phyloP scores from a whole-genome alignment of 148 eudicot genomes.

The Diospyros lotus region DNA sequence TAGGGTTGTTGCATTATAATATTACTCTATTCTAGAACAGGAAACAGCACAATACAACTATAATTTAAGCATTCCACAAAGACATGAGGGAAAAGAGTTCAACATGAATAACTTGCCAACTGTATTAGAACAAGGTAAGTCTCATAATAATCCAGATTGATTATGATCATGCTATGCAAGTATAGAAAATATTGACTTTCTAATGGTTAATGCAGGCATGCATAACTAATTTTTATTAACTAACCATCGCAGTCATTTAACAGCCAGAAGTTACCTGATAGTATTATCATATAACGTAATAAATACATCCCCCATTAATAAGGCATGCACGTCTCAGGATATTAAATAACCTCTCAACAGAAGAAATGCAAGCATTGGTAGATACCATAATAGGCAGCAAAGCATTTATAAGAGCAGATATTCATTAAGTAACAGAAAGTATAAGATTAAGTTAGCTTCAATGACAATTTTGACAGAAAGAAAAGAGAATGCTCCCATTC shows the following conservation, averaged over 20 bases:
- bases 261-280: neutral
- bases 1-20: neutral
- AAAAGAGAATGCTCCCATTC: slow-evolving; percentile 2
- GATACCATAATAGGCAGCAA: neutral
- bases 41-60: neutral
- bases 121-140: neutral
- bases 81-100: neutral
- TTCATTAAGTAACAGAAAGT: neutral
- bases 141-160: neutral
- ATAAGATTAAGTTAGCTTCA: neutral
- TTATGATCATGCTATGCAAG: neutral
- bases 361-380: neutral
- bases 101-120: neutral
- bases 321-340: no score
- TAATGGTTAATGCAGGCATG: neutral
- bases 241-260: neutral
- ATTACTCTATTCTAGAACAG: neutral
- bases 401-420: neutral
- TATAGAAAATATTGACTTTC: neutral
- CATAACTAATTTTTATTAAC: neutral
- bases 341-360: neutral
- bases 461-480: neutral
- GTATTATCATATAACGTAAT: no score
- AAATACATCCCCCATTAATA: no score
- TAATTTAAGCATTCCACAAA: slow-evolving; percentile 1